phyloP scores from a whole-genome alignment of 495 filamentous ascomycete genomes.

The Hypoxylon fuscum region DNA sequence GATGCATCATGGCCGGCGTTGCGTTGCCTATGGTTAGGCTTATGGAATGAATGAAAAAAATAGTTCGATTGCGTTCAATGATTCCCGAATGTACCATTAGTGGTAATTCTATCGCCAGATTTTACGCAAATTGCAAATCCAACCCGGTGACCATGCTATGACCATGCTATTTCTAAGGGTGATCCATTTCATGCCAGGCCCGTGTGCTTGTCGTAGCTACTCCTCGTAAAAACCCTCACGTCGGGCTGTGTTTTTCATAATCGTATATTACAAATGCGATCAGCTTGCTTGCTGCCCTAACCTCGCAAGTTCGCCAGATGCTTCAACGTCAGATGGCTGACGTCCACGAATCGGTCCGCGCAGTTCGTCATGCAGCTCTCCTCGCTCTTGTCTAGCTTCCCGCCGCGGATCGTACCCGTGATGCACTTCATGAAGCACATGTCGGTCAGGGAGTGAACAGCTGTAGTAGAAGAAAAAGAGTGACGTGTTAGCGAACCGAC shows the following conservation, averaged over 20 bases:
- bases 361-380: constrained; percentile 88
- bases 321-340: constrained; percentile 79
- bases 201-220: constrained; percentile 6
- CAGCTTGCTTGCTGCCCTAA: neutral
- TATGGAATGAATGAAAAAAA: constrained; percentile 43
- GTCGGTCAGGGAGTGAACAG: constrained; percentile 77
- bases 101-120: constrained; percentile 11
- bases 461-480: constrained; percentile 7
- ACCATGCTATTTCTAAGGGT: neutral
- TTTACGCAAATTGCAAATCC: neutral
- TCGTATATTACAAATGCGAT: neutral
- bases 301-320: constrained; percentile 68
- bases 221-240: constrained; percentile 14
- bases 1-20: constrained; percentile 50
- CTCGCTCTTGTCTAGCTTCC: constrained; percentile 76
- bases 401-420: constrained; percentile 68
- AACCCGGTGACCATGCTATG: neutral
- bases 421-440: constrained; percentile 94
- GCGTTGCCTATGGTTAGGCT: constrained; percentile 43
- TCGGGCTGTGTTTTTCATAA: neutral
- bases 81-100: neutral
- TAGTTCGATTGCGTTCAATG: constrained; percentile 14
- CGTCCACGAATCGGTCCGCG: constrained; percentile 91
- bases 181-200: neutral
- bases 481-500: constrained; percentile 23